Evolutionary conservation across 106 monocot genomes (phyloP).

Genomic region (Dioscorea zingiberensis): DNA sequence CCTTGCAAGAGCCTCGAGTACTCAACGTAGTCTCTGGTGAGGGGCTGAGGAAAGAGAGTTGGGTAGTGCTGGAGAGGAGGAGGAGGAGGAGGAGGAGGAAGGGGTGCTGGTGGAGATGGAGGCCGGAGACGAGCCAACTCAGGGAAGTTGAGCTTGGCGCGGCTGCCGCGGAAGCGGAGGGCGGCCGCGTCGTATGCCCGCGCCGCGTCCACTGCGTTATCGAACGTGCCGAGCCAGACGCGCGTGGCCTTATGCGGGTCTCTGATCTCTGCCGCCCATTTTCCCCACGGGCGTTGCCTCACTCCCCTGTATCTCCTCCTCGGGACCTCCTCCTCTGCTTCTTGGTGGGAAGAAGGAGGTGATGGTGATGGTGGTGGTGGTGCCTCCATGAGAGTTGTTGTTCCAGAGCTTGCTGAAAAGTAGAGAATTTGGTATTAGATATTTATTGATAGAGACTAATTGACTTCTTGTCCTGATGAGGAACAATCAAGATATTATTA

Average conservation of each 20-base stretch:
- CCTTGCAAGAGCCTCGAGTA: slow-evolving; percentile 33
- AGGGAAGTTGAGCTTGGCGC: slow-evolving; percentile 64
- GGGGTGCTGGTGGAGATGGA: neutral
- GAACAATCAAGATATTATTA: neutral
- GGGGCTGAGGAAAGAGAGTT: slow-evolving; percentile 4
- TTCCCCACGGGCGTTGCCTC: slow-evolving; percentile 67
- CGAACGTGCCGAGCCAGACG: slow-evolving; percentile 72
- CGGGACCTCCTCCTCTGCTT: slow-evolving; percentile 3
- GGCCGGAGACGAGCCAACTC: slow-evolving; percentile 25
- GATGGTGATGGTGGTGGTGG: neutral
- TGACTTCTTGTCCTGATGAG: too few relatives aligned
- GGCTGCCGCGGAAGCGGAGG: slow-evolving; percentile 44
- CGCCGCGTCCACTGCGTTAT: slow-evolving; percentile 60
- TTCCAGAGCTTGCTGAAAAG: neutral
- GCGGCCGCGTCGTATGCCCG: slow-evolving; percentile 65
- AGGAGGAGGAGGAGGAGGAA: neutral
- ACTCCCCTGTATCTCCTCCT: slow-evolving; percentile 50
- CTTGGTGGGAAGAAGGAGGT: neutral
- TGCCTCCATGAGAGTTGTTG: neutral
- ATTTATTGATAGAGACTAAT: too few relatives aligned
- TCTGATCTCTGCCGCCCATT: slow-evolving; percentile 71
- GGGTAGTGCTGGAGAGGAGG: neutral
- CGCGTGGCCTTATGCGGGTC: slow-evolving; percentile 62
- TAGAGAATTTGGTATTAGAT: neutral
- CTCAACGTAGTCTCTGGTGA: slow-evolving; percentile 18